Percentiles rank a stretch among this genome's conserved stretches.
Evolutionary conservation across 306 rosid genomes (phyloP).

Genomic region (Sechiopsis laciniata): DNA sequence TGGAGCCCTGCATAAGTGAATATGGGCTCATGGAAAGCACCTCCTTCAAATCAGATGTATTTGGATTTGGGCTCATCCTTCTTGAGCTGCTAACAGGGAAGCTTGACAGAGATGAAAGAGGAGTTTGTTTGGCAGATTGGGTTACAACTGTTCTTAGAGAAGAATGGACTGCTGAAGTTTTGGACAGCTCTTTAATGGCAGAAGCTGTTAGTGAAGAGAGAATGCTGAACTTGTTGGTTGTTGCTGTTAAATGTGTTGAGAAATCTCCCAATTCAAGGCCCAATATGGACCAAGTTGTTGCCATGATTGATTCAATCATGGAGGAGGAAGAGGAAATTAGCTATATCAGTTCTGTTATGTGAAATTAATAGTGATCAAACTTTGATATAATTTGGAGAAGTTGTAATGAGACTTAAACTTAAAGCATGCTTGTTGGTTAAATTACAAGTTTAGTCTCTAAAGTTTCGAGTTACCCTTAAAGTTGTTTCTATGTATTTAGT

Average conservation of each 20-base stretch:
- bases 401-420: background rate
- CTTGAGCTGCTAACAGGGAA: constrained; percentile 83
- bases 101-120: constrained; percentile 43
- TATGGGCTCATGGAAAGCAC: constrained; percentile 37
- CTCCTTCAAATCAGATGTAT: constrained; percentile 46
- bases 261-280: constrained; percentile 55
- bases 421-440: too few species aligned
- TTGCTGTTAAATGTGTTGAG: constrained; percentile 66
- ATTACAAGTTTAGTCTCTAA: too few species aligned
- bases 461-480: background rate
- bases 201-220: constrained; percentile 77
- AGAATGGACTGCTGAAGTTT: constrained; percentile 90
- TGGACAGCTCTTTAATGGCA: constrained; percentile 46
- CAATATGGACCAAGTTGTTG: constrained; percentile 57
- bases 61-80: constrained; percentile 69
- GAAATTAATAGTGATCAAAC: background rate
- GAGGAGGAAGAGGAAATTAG: constrained; percentile 63
- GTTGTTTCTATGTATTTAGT: background rate
- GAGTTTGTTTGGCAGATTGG: constrained; percentile 67
- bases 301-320: constrained; percentile 50
- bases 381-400: background rate
- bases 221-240: constrained; percentile 71
- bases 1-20: constrained; percentile 74
- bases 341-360: constrained; percentile 30
- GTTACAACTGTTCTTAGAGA: constrained; percentile 67